Percentiles rank a stretch among this genome's conserved stretches.
Conservation (phyloP, 805 yeast genomes). For the Wickerhamomyces chaumierensis region DNA sequence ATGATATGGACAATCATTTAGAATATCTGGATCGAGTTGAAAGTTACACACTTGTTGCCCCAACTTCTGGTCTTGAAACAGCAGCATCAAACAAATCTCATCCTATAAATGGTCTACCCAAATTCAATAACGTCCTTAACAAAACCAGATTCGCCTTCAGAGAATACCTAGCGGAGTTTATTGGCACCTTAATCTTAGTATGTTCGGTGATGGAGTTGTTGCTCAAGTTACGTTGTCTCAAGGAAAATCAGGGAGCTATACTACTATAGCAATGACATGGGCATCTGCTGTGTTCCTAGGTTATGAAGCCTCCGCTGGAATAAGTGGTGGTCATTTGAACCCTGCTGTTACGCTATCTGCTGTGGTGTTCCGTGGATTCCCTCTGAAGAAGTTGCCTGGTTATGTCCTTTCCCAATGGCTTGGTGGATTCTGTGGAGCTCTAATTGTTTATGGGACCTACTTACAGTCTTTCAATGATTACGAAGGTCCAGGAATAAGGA, state of each 20-base stretch:
- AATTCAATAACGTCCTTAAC: conserved; percentile 12
- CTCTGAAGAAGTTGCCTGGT: conserved; percentile 33
- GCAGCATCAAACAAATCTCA: conserved; percentile 11
- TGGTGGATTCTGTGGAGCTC: conserved; percentile 38
- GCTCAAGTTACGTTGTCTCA: conserved; percentile 31
- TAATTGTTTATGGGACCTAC: conserved; percentile 34
- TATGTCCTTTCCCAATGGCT: conserved; percentile 36
- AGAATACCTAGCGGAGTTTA: conserved; percentile 40
- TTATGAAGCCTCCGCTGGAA: conserved; percentile 38
- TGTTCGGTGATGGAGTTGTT: conserved; percentile 37
- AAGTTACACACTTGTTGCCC: too few relatives aligned
- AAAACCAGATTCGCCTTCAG: conserved; percentile 21
- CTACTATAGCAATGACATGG: conserved; percentile 37
- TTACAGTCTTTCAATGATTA: conserved; percentile 24
- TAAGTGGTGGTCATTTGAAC: conserved; percentile 48
- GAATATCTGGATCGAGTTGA: too few relatives aligned
- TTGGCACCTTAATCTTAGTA: conserved; percentile 36
- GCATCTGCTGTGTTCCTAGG: conserved; percentile 44
- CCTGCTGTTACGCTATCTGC: conserved; percentile 39
- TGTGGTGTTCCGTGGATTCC: conserved; percentile 40
- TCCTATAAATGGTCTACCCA: background rate
- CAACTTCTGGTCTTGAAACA: conserved; percentile 18
- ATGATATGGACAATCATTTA: too few relatives aligned
- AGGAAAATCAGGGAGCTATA: conserved; percentile 28
- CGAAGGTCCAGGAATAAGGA: conserved; percentile 21